Evolutionary conservation across 83 land plant species (phyloP).

Genomic region (Diphasiastrum complanatum): DNA sequence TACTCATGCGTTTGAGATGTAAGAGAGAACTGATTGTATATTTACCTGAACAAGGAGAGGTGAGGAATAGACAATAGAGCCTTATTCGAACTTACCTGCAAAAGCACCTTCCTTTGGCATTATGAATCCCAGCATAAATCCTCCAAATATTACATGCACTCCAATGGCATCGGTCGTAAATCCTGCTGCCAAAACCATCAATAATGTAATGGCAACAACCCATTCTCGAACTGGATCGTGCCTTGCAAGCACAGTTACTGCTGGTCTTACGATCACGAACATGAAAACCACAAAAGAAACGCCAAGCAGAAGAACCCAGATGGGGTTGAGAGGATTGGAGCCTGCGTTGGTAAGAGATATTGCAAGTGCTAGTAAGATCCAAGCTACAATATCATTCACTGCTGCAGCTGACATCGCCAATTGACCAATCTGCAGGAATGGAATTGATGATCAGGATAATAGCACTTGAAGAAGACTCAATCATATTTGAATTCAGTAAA

Average conservation of each 20-base stretch:
- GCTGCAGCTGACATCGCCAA: constrained; percentile 83
- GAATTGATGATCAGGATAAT: not conserved
- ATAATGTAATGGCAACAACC: constrained; percentile 37
- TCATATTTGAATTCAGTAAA: too few relatives aligned
- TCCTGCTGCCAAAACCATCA: constrained; percentile 41
- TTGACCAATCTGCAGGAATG: constrained; percentile 17
- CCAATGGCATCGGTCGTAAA: constrained; percentile 52
- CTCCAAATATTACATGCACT: constrained; percentile 46
- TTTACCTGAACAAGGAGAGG: too few relatives aligned
- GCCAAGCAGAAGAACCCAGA: constrained; percentile 9
- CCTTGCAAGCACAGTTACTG: constrained; percentile 16
- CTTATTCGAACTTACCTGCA: too few relatives aligned
- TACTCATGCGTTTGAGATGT: too few relatives aligned
- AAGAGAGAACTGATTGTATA: too few relatives aligned
- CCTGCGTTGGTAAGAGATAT: constrained; percentile 51
- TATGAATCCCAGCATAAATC: constrained; percentile 6
- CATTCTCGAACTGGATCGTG: constrained; percentile 51
- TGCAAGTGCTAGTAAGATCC: constrained; percentile 72
- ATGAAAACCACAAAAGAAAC: not conserved
- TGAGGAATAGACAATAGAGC: too few relatives aligned
- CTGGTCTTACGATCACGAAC: constrained; percentile 10
- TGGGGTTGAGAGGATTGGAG: constrained; percentile 27
- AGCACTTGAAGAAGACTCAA: not conserved
- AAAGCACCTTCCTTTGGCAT: constrained; percentile 42
- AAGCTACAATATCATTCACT: constrained; percentile 68